Percentiles rank a stretch among this genome's conserved stretches.
Evolutionary conservation across 345 rosid genomes (phyloP).

Genomic region (Bruguiera sexangula): DNA sequence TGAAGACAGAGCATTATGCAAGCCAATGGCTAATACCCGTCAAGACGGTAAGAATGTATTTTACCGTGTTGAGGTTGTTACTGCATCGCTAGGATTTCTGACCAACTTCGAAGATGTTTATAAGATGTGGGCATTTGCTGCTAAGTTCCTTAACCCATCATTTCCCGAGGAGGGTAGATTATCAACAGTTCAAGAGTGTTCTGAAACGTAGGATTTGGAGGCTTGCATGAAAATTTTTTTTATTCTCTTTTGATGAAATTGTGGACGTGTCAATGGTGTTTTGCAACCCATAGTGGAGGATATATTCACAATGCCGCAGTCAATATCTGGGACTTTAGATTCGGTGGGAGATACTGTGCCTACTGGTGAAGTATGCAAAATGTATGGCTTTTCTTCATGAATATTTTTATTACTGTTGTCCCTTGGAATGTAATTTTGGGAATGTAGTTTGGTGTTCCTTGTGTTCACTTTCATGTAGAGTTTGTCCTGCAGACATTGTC

Average conservation of each 20-base stretch:
- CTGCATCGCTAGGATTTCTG: conserved; percentile 64
- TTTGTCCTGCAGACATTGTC: conserved; percentile 18
- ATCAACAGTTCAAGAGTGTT: conserved; percentile 41
- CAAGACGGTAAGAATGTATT: conserved; percentile 43
- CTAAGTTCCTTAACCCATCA: conserved; percentile 52
- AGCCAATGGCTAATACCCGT: conserved; percentile 42
- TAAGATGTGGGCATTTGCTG: conserved; percentile 61
- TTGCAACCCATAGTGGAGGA: conserved; percentile 5
- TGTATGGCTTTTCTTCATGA: conserved; percentile 8
- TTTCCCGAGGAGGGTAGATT: conserved; percentile 35
- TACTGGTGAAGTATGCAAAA: neutral
- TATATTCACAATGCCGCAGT: neutral
- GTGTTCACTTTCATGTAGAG: conserved; percentile 30
- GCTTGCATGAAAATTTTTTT: conserved; percentile 7
- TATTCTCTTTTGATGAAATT: conserved; percentile 8
- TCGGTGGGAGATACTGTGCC: conserved; percentile 6
- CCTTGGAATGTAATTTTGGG: conserved; percentile 6
- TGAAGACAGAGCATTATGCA: conserved; percentile 45
- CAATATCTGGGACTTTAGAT: no score
- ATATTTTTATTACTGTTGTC: conserved; percentile 30
- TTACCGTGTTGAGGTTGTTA: conserved; percentile 57
- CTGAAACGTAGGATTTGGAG: conserved; percentile 31
- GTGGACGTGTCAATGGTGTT: conserved; percentile 8
- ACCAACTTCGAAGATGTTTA: conserved; percentile 70
- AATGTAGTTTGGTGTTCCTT: conserved; percentile 16